These are phyloP conservation scores for Claviceps sp. DNA, from an alignment of 2,329 filamentous ascomycete genomes.

Conservation along the genomic window DNA sequence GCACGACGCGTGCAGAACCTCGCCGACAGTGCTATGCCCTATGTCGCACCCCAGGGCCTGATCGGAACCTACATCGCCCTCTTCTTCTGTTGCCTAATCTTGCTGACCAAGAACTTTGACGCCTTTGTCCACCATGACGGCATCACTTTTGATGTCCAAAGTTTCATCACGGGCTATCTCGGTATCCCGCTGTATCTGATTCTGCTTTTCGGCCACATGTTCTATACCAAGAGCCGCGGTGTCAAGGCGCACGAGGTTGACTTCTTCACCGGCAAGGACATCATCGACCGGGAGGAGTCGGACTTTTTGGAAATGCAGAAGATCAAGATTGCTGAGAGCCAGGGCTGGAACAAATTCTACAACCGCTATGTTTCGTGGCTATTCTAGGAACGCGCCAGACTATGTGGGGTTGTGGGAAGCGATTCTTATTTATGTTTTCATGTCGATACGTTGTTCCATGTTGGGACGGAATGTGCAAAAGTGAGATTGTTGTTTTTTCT, in stretches of 20 bases:
- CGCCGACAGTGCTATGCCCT: constrained; percentile 41
- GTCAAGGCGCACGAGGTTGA: constrained; percentile 48
- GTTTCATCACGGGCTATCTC: constrained; percentile 64
- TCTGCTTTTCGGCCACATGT: constrained; percentile 57
- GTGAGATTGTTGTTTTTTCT: too few species aligned
- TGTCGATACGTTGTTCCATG: neutral
- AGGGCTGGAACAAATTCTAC: constrained; percentile 21
- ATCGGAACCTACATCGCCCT: constrained; percentile 56
- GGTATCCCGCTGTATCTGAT: constrained; percentile 64
- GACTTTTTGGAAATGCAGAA: constrained; percentile 42
- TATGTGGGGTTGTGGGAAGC: neutral
- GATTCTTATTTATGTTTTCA: neutral
- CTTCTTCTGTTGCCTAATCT: constrained; percentile 57
- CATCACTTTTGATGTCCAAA: constrained; percentile 55
- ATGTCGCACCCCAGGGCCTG: constrained; percentile 58
- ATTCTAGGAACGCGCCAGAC: constrained; percentile 14
- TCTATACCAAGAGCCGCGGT: constrained; percentile 37
- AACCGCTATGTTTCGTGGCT: constrained; percentile 24
- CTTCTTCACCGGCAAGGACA: constrained; percentile 59
- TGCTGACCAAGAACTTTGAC: constrained; percentile 71
- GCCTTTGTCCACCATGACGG: constrained; percentile 47
- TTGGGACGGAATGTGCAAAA: too few species aligned
- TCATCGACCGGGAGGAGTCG: constrained; percentile 59
- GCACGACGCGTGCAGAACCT: constrained; percentile 49
- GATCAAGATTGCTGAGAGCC: constrained; percentile 14